phyloP scores from a whole-genome alignment of 2,329 filamentous ascomycete genomes.

The Phaeosphaeriaceae sp. region DNA sequence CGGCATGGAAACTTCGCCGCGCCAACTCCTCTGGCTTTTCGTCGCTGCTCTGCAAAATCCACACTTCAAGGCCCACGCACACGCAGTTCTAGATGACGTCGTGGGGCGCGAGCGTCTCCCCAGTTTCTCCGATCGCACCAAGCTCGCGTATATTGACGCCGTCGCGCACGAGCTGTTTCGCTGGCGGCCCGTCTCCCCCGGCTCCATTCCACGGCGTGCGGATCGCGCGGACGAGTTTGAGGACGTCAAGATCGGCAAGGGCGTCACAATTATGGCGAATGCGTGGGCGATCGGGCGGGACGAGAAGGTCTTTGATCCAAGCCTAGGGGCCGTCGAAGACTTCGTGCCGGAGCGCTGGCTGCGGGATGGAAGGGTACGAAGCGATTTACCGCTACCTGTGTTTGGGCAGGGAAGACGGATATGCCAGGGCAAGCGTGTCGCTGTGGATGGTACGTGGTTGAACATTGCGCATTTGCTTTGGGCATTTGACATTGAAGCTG shows the following conservation, averaged over 20 bases:
- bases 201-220: conserved; percentile 13
- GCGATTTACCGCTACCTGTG: conserved; percentile 13
- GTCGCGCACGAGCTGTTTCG: conserved; percentile 12
- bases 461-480: conserved; percentile 12
- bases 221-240: conserved; percentile 10
- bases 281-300: conserved; percentile 16
- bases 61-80: conserved; percentile 4
- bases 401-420: conserved; percentile 16
- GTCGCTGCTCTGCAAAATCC: conserved; percentile 7
- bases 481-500: conserved; percentile 11
- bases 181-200: conserved; percentile 15
- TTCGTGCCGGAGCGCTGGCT: conserved; percentile 17
- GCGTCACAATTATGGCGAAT: conserved; percentile 15
- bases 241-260: conserved; percentile 10
- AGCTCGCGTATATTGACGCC: conserved; percentile 14
- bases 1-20: conserved; percentile 17
- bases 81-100: conserved; percentile 9
- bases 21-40: conserved; percentile 16
- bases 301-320: conserved; percentile 13
- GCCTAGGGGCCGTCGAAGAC: conserved; percentile 2
- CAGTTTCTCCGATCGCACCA: conserved; percentile 6
- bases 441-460: conserved; percentile 13
- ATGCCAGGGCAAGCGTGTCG: conserved; percentile 16
- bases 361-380: conserved; percentile 9
- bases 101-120: conserved; percentile 12